These are phyloP conservation scores for Yamadazyma jaroonii DNA, from an alignment of 1,139 yeast species.

Conservation along the genomic window DNA sequence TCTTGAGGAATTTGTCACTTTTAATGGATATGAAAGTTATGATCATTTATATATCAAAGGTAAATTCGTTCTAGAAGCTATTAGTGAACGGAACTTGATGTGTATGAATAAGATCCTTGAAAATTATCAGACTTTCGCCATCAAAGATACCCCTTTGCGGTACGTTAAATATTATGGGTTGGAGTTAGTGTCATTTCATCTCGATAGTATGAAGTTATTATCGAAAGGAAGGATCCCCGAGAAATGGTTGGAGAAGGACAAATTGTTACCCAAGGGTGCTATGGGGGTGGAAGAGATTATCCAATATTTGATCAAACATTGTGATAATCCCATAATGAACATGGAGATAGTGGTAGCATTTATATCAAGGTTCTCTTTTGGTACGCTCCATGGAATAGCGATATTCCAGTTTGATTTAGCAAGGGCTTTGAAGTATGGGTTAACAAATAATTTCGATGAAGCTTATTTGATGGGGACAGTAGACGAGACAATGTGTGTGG, in stretches of 20 bases:
- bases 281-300: constrained; percentile 8
- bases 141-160: constrained; percentile 8
- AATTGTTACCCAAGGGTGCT: constrained; percentile 9
- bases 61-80: constrained; percentile 6
- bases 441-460: constrained; percentile 7
- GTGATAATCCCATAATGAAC: constrained; percentile 2
- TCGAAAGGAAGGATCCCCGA: constrained; percentile 6
- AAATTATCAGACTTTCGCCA: constrained; percentile 1
- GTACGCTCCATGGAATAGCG: constrained; percentile 6
- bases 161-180: constrained; percentile 8
- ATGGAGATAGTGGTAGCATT: constrained; percentile 5
- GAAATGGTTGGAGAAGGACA: constrained; percentile 5
- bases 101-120: constrained; percentile 8
- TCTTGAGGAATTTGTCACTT: constrained; percentile 3
- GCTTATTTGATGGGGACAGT: constrained; percentile 8
- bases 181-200: constrained; percentile 6
- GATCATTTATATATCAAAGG: constrained; percentile 3
- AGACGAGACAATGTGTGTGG: constrained; percentile 11
- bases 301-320: constrained; percentile 1
- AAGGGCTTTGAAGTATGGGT: constrained; percentile 6
- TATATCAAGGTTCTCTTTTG: constrained; percentile 8
- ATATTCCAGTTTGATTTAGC: constrained; percentile 9
- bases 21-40: neutral
- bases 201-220: constrained; percentile 5
- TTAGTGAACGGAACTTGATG: constrained; percentile 5